Evolutionary conservation across 78 protist genomes (phyloP).

Genomic region (Dictyostelium purpureum): DNA sequence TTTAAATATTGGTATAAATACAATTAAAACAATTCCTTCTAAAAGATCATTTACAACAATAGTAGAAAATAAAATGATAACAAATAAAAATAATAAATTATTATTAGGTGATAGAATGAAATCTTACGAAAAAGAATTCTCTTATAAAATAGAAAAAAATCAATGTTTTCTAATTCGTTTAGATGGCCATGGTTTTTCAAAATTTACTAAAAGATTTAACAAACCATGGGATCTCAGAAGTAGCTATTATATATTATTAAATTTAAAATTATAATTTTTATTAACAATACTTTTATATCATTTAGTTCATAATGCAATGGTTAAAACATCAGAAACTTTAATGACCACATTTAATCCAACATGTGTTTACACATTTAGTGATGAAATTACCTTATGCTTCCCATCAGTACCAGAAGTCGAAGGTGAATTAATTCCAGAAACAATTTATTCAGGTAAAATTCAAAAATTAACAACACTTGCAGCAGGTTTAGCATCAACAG

Average conservation of each 20-base stretch:
- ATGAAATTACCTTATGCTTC: conserved; percentile 77
- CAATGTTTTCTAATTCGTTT: conserved; percentile 60
- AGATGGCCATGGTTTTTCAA: conserved; percentile 81
- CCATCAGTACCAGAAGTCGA: conserved; percentile 22
- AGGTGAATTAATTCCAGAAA: not conserved
- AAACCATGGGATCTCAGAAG: conserved; percentile 78
- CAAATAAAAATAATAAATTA: not conserved
- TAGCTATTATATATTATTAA: not conserved
- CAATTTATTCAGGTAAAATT: conserved; percentile 38
- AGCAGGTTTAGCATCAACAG: conserved; percentile 68
- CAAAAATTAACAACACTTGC: conserved; percentile 62
- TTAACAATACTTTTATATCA: not conserved
- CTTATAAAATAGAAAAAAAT: not conserved
- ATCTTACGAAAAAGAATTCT: not conserved
- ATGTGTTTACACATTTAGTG: conserved; percentile 67
- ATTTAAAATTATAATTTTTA: not conserved
- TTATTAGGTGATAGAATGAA: not conserved
- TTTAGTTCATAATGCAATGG: conserved; percentile 80
- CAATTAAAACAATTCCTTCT: too few species aligned
- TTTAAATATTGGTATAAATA: too few species aligned
- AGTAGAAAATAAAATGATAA: not conserved
- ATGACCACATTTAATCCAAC: conserved; percentile 40
- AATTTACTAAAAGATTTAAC: conserved; percentile 47
- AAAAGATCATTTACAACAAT: too few species aligned
- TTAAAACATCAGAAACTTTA: conserved; percentile 49